These are phyloP conservation scores for Jaltomata sinuosa DNA, from an alignment of 257 asterid genomes.

Conservation along the genomic window DNA sequence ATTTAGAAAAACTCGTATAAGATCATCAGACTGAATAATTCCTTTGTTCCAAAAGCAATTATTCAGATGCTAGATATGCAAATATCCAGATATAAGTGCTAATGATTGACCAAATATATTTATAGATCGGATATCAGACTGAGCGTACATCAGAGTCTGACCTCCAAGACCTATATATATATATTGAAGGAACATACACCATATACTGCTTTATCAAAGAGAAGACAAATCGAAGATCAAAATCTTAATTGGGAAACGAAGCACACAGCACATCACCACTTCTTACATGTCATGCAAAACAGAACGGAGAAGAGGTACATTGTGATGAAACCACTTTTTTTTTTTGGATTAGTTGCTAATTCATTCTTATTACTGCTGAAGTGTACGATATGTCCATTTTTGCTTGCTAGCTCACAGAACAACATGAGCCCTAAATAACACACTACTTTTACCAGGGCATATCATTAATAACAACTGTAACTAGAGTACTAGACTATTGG, in stretches of 20 bases:
- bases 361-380: background rate
- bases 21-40: background rate
- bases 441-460: background rate
- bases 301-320: background rate
- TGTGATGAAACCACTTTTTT: background rate
- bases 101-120: background rate
- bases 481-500: background rate
- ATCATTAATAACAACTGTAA: background rate
- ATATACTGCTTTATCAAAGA: background rate
- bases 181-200: background rate
- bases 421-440: background rate
- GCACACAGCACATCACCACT: background rate
- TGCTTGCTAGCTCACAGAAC: background rate
- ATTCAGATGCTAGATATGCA: background rate
- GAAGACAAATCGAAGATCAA: background rate
- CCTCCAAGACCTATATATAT: background rate
- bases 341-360: background rate
- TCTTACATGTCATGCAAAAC: background rate
- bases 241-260: background rate
- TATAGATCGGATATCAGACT: background rate
- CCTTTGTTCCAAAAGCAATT: background rate
- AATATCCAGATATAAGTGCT: background rate
- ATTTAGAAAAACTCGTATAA: background rate
- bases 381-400: background rate
- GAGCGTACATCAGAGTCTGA: background rate